A percentile compares a stretch with the other conserved stretches of the same genome.
Conservation (phyloP, 1,139 yeast genomes). For the Pneumocystis sp. region DNA sequence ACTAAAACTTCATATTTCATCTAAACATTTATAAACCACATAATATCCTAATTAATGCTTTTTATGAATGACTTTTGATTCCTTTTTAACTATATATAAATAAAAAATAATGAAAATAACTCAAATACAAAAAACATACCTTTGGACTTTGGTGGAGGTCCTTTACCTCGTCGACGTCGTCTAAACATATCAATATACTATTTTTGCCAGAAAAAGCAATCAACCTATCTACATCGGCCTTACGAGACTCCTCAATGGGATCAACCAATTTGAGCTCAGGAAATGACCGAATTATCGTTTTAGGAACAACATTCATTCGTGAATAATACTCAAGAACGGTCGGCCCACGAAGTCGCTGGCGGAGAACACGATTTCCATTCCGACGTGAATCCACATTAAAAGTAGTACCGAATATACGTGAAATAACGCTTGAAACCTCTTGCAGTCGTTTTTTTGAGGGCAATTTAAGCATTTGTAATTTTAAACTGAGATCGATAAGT, state of each 20-base stretch:
- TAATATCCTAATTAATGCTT: neutral
- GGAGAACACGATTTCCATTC: constrained; percentile 17
- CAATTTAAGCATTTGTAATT: neutral
- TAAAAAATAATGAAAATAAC: neutral
- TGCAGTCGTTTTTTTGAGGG: constrained; percentile 14
- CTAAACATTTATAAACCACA: neutral
- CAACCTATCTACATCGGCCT: neutral
- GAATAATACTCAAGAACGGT: constrained; percentile 16
- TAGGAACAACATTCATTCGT: neutral
- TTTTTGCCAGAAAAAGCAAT: neutral
- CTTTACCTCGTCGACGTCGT: neutral
- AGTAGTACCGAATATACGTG: constrained; percentile 15
- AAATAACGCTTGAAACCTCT: constrained; percentile 13
- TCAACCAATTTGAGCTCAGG: neutral
- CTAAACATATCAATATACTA: neutral
- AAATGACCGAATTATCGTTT: neutral
- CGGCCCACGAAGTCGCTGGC: constrained; percentile 16
- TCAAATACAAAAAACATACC: neutral
- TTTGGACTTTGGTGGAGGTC: neutral
- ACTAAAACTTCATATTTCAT: neutral
- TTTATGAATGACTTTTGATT: neutral
- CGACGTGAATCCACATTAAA: constrained; percentile 15
- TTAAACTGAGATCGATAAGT: neutral
- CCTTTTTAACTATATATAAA: neutral
- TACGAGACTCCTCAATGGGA: neutral